phyloP scores from a whole-genome alignment of 2,329 filamentous ascomycete species.

The Cordyceps cicadae region DNA sequence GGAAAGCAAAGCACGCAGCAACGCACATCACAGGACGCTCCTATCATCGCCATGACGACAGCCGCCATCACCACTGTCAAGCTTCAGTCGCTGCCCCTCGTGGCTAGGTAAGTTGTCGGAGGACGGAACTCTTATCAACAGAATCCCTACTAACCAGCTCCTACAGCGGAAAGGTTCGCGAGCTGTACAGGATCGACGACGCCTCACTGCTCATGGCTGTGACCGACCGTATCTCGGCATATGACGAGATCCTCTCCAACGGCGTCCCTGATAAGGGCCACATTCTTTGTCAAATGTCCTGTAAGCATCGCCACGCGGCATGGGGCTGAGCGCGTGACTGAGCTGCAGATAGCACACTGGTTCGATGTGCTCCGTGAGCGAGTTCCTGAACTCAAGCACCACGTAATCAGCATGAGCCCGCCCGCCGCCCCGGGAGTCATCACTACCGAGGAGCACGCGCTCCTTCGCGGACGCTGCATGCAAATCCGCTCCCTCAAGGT shows the following conservation, averaged over 20 bases:
- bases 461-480: constrained; percentile 64
- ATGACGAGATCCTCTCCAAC: constrained; percentile 84
- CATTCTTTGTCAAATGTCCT: constrained; percentile 36
- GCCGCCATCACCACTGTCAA: constrained; percentile 7
- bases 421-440: constrained; percentile 27
- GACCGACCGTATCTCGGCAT: constrained; percentile 88
- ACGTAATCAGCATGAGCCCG: constrained; percentile 40
- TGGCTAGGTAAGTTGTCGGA: not conserved
- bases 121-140: not conserved
- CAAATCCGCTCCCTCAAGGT: constrained; percentile 64
- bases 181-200: constrained; percentile 66
- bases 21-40: not conserved
- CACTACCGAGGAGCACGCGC: constrained; percentile 36
- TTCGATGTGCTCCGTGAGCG: constrained; percentile 39
- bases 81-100: constrained; percentile 10
- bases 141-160: not conserved
- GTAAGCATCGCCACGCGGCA: not conserved
- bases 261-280: constrained; percentile 46
- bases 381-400: constrained; percentile 41
- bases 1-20: too few relatives aligned
- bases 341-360: constrained; percentile 37
- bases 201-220: constrained; percentile 70
- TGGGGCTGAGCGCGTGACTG: not conserved
- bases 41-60: not conserved
- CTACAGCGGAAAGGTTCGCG: constrained; percentile 59